These are phyloP conservation scores for Cafeteria roenbergensis DNA, from an alignment of 108 stramenopile genomes.

Conservation along the genomic window DNA sequence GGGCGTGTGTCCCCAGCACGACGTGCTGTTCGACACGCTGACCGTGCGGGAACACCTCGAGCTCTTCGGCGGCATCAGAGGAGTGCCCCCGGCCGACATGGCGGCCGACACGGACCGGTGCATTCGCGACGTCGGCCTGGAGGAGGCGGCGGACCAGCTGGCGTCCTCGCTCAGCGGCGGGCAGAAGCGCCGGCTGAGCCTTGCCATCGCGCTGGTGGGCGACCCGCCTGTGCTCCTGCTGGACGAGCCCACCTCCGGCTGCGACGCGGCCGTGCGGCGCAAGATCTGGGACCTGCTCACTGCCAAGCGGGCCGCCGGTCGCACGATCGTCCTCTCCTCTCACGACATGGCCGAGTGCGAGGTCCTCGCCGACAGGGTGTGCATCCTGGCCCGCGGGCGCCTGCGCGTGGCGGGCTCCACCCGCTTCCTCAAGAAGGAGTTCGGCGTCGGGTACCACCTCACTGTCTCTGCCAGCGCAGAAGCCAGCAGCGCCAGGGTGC, in stretches of 20 bases:
- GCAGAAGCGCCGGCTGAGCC: conserved; percentile 42
- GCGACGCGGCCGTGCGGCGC: conserved; percentile 28
- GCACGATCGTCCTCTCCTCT: conserved; percentile 42
- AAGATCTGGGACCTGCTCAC: conserved; percentile 69
- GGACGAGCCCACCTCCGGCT: conserved; percentile 38
- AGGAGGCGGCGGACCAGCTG: conserved; percentile 19
- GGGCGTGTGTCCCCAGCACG: conserved; percentile 10
- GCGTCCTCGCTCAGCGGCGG: conserved; percentile 36
- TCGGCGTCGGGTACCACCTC: conserved; percentile 73
- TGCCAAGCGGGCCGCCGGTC: not conserved
- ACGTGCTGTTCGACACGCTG: not conserved
- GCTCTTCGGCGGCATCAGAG: not conserved
- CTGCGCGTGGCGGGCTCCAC: conserved; percentile 45
- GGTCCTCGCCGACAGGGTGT: conserved; percentile 46
- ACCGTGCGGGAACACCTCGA: conserved; percentile 14
- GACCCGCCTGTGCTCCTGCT: conserved; percentile 37
- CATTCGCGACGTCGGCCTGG: no score
- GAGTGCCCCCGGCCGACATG: no score
- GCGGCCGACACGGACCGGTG: conserved; percentile 23
- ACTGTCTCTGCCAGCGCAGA: not conserved
- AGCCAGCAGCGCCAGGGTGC: no score
- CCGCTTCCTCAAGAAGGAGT: conserved; percentile 73
- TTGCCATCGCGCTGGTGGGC: conserved; percentile 33
- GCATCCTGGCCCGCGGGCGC: conserved; percentile 43
- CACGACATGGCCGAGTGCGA: conserved; percentile 57